Percentiles rank a stretch among this genome's conserved stretches.
phyloP scores from a whole-genome alignment of 2,329 filamentous ascomycete genomes.

The Xylariomycetidae sp. region DNA sequence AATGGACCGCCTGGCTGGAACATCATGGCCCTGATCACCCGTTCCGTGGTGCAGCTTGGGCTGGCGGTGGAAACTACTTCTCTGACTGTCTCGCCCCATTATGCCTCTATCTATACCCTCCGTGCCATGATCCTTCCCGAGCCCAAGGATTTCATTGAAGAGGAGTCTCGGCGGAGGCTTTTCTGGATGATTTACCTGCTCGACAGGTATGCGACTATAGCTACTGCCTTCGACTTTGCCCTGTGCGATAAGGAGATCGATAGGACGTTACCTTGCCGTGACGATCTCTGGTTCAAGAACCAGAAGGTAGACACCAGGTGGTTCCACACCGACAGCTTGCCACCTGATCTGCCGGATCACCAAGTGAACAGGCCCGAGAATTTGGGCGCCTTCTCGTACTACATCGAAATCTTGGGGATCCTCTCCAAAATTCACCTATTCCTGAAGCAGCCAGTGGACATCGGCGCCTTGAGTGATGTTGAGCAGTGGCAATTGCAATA shows the following conservation, averaged over 20 bases:
- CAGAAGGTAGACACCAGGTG: conserved; percentile 78
- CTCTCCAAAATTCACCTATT: conserved; percentile 84
- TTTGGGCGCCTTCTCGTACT: conserved; percentile 81
- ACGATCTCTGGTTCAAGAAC: conserved; percentile 80
- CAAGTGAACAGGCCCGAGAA: conserved; percentile 68
- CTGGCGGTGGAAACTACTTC: conserved; percentile 79
- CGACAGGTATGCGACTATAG: conserved; percentile 83
- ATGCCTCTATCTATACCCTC: conserved; percentile 82
- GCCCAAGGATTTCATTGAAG: conserved; percentile 79
- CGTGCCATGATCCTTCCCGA: conserved; percentile 81
- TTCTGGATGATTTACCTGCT: conserved; percentile 95
- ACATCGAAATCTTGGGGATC: conserved; percentile 84
- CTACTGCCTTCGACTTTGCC: conserved; percentile 88
- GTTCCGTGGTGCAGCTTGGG: conserved; percentile 82
- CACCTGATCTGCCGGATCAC: conserved; percentile 43
- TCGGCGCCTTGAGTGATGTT: conserved; percentile 75
- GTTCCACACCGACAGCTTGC: conserved; percentile 51
- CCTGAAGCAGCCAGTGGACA: conserved; percentile 82
- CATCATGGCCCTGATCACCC: conserved; percentile 78
- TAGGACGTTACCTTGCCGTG: conserved; percentile 76
- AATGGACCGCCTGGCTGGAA: conserved; percentile 94
- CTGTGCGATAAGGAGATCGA: conserved; percentile 87
- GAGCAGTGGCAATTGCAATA: conserved; percentile 87
- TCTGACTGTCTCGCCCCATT: conserved; percentile 68
- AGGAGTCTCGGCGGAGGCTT: conserved; percentile 74